These are phyloP conservation scores for Sclerospora graminicola DNA, from an alignment of 352 stramenopile species.

Conservation along the genomic window DNA sequence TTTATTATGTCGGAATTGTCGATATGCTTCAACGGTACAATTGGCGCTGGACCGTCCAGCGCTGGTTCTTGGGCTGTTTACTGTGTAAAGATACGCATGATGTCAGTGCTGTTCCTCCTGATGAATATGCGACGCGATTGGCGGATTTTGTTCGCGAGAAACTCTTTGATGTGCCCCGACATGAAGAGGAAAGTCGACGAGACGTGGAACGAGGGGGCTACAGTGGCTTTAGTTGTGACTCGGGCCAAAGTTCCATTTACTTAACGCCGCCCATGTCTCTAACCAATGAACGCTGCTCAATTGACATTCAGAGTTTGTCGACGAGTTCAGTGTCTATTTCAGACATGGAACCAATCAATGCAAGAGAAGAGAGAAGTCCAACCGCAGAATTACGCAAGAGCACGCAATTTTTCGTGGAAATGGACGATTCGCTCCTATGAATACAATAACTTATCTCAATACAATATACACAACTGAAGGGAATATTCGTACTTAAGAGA, in stretches of 20 bases:
- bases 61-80: slow-evolving; percentile 57
- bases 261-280: slow-evolving; percentile 12
- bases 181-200: background rate
- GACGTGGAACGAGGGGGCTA: slow-evolving; percentile 11
- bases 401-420: slow-evolving; percentile 34
- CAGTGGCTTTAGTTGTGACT: slow-evolving; percentile 10
- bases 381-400: slow-evolving; percentile 20
- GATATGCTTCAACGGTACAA: slow-evolving; percentile 83
- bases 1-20: slow-evolving; percentile 73
- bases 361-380: no score
- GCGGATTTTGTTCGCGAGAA: slow-evolving; percentile 62
- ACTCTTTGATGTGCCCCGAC: slow-evolving; percentile 41
- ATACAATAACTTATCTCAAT: no score
- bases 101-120: slow-evolving; percentile 63
- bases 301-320: slow-evolving; percentile 32
- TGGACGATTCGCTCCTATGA: no score
- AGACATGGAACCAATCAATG: slow-evolving; percentile 16
- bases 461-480: background rate
- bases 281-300: slow-evolving; percentile 11
- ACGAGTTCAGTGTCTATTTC: slow-evolving; percentile 34
- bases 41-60: slow-evolving; percentile 76
- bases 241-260: slow-evolving; percentile 10
- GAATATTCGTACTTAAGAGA: no score
- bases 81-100: slow-evolving; percentile 78
- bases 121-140: slow-evolving; percentile 60